Evolutionary conservation across 2,329 filamentous ascomycete species (phyloP).

Genomic region (Aschersonia sp.): DNA sequence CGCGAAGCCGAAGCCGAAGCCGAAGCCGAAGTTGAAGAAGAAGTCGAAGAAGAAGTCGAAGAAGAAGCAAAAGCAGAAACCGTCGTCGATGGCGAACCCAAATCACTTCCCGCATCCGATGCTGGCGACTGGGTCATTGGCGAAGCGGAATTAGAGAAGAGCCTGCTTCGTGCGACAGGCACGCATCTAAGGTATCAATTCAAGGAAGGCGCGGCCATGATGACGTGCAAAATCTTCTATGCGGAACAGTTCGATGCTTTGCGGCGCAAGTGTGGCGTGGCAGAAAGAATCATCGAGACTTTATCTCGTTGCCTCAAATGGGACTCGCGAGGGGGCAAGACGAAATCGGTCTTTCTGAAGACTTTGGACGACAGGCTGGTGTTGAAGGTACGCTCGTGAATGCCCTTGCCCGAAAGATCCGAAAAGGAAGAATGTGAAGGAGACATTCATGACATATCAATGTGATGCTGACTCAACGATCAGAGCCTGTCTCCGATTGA

Average conservation of each 20-base stretch:
- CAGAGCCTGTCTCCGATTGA: constrained; percentile 78
- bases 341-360: constrained; percentile 93
- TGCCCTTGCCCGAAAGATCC: too few relatives aligned
- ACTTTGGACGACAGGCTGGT: constrained; percentile 91
- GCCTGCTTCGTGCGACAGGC: constrained; percentile 68
- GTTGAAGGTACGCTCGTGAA: constrained; percentile 44
- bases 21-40: constrained; percentile 8
- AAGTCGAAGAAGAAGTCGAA: too few relatives aligned
- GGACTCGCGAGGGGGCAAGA: constrained; percentile 97
- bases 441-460: background rate
- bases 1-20: constrained; percentile 18
- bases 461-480: background rate
- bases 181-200: constrained; percentile 96
- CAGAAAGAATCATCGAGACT: constrained; percentile 88
- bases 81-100: constrained; percentile 13
- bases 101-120: constrained; percentile 19
- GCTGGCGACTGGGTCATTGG: constrained; percentile 27
- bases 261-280: constrained; percentile 80
- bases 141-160: constrained; percentile 70
- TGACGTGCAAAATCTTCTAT: constrained; percentile 97
- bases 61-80: background rate
- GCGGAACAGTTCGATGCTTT: constrained; percentile 96
- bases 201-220: constrained; percentile 80
- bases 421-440: too few relatives aligned
- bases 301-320: constrained; percentile 91